Percentiles rank a stretch among this genome's conserved stretches.
Conservation (phyloP, 306 rosid species). For the Biancaea sappan region DNA sequence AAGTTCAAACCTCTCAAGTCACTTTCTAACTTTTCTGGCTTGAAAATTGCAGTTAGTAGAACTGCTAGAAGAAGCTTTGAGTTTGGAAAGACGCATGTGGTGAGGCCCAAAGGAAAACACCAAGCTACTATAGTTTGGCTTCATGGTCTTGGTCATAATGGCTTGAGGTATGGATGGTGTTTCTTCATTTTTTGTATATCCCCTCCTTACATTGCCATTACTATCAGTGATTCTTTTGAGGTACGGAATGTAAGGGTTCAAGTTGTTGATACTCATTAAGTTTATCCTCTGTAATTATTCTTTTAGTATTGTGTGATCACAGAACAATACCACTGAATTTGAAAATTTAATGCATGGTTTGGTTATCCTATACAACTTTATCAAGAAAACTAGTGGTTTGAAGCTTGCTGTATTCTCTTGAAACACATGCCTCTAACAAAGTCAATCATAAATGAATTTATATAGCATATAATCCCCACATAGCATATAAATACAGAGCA, state of each 20-base stretch:
- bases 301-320: slow-evolving; percentile 13
- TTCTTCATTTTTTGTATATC: slow-evolving; percentile 23
- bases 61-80: slow-evolving; percentile 68
- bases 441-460: not conserved
- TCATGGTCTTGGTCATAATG: slow-evolving; percentile 98
- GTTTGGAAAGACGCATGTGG: slow-evolving; percentile 97
- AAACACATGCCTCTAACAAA: not conserved
- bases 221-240: slow-evolving; percentile 22
- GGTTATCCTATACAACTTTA: slow-evolving; percentile 21
- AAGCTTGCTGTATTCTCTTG: slow-evolving; percentile 17
- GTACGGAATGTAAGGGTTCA: slow-evolving; percentile 28
- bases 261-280: slow-evolving; percentile 18
- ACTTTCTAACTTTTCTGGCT: slow-evolving; percentile 23
- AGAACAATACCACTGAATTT: slow-evolving; percentile 19
- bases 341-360: slow-evolving; percentile 32
- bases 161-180: slow-evolving; percentile 71
- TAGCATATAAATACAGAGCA: too few species aligned
- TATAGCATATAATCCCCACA: too few species aligned
- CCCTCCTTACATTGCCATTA: slow-evolving; percentile 25
- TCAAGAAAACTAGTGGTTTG: slow-evolving; percentile 11
- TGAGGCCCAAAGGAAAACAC: slow-evolving; percentile 94
- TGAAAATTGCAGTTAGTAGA: slow-evolving; percentile 75
- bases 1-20: slow-evolving; percentile 35
- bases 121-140: slow-evolving; percentile 98
- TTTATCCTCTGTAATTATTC: slow-evolving; percentile 35